Conservation (phyloP, 192 early-diverging fungal species). For the Dissophora ornata region DNA sequence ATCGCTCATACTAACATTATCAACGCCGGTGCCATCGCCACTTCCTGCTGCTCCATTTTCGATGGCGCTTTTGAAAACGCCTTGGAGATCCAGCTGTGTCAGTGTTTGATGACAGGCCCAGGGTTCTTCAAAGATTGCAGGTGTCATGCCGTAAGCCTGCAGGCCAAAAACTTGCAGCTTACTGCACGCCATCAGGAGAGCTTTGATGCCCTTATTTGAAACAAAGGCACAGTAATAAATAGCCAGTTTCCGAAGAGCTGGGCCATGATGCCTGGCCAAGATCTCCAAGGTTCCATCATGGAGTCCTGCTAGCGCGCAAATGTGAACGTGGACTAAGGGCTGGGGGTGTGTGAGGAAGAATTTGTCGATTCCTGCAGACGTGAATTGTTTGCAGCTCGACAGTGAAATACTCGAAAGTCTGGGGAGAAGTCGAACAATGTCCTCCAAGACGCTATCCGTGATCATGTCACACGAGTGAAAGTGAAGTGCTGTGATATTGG, state of each 20-base stretch:
- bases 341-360: constrained; percentile 1
- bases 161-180: constrained; percentile 19
- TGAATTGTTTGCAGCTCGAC: constrained; percentile 7
- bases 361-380: constrained; percentile 4
- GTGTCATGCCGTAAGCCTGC: constrained; percentile 17
- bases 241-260: constrained; percentile 9
- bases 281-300: constrained; percentile 13
- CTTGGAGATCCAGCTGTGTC: constrained; percentile 37
- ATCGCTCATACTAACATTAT: not conserved
- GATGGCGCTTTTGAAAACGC: constrained; percentile 11
- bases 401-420: constrained; percentile 9
- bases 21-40: not conserved
- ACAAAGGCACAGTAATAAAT: constrained; percentile 24
- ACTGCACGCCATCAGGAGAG: not conserved
- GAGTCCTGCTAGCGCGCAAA: constrained; percentile 16
- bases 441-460: constrained; percentile 6
- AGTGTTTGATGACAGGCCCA: constrained; percentile 25
- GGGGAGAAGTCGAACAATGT: not conserved
- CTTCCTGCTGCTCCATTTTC: not conserved
- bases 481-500: constrained; percentile 7
- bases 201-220: constrained; percentile 15
- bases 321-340: constrained; percentile 13
- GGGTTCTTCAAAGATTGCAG: constrained; percentile 14
- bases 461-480: constrained; percentile 21
- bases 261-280: constrained; percentile 1